Evolutionary conservation across 495 filamentous ascomycete genomes (phyloP), one percentile per base, ranked within the genome.

Genomic region (Cairneyella variabilis): DNA sequence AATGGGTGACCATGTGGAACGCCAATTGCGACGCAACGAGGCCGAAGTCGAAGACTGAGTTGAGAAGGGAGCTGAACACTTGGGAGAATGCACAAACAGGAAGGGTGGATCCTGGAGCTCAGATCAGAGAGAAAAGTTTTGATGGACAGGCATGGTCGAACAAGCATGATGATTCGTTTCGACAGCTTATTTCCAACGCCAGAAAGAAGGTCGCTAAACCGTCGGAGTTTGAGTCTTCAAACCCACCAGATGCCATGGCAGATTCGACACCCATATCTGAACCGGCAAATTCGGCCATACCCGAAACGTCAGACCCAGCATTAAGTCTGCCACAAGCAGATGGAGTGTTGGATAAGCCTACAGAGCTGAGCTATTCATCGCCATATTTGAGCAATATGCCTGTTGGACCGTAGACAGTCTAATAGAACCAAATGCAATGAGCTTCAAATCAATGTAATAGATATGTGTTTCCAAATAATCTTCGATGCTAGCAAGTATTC

Each of bases 1-100:
- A 99, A 70, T 99, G 91, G 91, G 75, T 92, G 58, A 97, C 91
- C 38, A 64, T 97, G 22, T 97, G 89, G 85, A 99, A 99, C 65
- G 89, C 95, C 12, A 97, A 97, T 58, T 92, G 89, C 67, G 93
- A 99, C 66, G 85, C 90, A 2, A 79, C 76, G 48, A 70, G 67
- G 3, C 90, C 89, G 1, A 85, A 86, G 61, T 69, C 75, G 4
- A 89, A 88, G 58, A 65, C 71, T 3, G 84, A 92, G 42, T 62
- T 98, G 6, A 64, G 93, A 25, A 77, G 76, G 5, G 92, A 96
- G 50, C 63, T 98, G 16, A 85, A 91, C 21, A 61, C 77, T 2
- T 97, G 93, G 91, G 93, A 98, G 61, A 72, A 78, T 26, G 91
- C 86, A 0, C 82, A 92, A 54, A 76, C 82, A 14, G 69, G 63